A percentile compares a stretch with the other conserved stretches of the same genome.
Evolutionary conservation across 2,329 filamentous ascomycete species (phyloP).

Genomic region (Beauveria medogensis): DNA sequence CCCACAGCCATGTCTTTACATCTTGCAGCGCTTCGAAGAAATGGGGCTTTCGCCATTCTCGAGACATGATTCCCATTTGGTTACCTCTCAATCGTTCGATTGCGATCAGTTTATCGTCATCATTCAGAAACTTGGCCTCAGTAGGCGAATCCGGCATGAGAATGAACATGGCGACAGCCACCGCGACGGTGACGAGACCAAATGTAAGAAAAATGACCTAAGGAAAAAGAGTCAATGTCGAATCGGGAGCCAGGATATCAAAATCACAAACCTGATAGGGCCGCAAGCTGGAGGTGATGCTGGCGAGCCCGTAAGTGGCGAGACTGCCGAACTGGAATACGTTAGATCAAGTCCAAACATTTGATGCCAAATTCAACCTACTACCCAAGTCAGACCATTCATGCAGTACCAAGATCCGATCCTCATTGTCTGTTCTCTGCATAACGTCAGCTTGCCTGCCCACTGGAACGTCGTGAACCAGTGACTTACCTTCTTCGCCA

Average conservation of each 20-base stretch:
- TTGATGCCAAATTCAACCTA: too few relatives aligned
- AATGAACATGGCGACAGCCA: slow-evolving; percentile 35
- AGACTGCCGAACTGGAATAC: slow-evolving; percentile 36
- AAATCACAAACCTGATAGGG: slow-evolving; percentile 34
- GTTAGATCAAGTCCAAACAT: too few relatives aligned
- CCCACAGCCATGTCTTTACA: slow-evolving; percentile 54
- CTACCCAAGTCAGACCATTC: slow-evolving; percentile 50
- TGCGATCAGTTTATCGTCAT: slow-evolving; percentile 43
- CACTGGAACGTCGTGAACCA: too few relatives aligned
- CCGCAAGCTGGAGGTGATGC: slow-evolving; percentile 38
- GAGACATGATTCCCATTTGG: slow-evolving; percentile 45
- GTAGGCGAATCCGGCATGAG: slow-evolving; percentile 43
- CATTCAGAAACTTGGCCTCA: slow-evolving; percentile 41
- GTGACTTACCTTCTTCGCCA: slow-evolving; percentile 37
- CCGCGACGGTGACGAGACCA: slow-evolving; percentile 40
- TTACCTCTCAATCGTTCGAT: slow-evolving; percentile 47
- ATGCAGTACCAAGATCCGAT: slow-evolving; percentile 53
- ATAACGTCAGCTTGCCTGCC: too few relatives aligned
- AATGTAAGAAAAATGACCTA: slow-evolving; percentile 46
- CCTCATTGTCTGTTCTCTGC: slow-evolving; percentile 45
- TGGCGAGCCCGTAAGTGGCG: slow-evolving; percentile 50
- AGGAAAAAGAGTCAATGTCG: too few relatives aligned
- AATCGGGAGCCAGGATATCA: too few relatives aligned
- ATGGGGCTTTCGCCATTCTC: slow-evolving; percentile 43
- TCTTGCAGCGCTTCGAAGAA: slow-evolving; percentile 46